phyloP scores from a whole-genome alignment of 495 filamentous ascomycete genomes.

The Hyaloscypha finlandica region DNA sequence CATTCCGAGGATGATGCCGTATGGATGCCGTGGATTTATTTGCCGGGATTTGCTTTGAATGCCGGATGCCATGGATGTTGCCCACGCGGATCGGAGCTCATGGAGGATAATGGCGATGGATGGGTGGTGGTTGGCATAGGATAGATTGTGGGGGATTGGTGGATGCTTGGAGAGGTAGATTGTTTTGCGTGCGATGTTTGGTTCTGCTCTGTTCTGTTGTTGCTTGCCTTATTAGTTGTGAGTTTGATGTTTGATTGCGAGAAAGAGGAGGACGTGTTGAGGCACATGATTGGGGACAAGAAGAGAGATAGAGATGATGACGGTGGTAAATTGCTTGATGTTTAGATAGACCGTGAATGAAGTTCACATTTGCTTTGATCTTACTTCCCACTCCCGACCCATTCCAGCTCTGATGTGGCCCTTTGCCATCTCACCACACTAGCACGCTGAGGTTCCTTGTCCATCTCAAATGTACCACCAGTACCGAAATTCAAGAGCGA shows the following conservation, averaged over 20 bases:
- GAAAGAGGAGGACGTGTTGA: not conserved
- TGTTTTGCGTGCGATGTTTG: not conserved
- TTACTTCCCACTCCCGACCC: not conserved
- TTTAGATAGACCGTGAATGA: slow-evolving; percentile 6
- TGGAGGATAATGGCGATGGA: not conserved
- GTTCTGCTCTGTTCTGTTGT: not conserved
- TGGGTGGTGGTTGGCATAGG: not conserved
- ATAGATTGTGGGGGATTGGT: not conserved
- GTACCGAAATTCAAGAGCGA: no score
- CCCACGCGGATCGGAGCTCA: not conserved
- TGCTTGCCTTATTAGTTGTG: not conserved
- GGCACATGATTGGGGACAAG: not conserved
- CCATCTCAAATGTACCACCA: no score
- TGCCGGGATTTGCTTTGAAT: not conserved
- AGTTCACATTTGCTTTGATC: not conserved
- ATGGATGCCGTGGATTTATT: slow-evolving; percentile 8
- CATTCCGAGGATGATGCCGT: slow-evolving; percentile 1
- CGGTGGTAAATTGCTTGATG: slow-evolving; percentile 5
- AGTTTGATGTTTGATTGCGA: slow-evolving; percentile 1
- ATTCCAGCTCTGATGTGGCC: not conserved
- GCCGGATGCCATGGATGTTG: slow-evolving; percentile 2
- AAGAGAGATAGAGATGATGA: slow-evolving; percentile 2
- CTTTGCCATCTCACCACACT: no score
- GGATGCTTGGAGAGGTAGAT: not conserved
- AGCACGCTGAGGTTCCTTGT: no score